phyloP scores from a whole-genome alignment of 140 eudicot species.

The Stevia rebaudiana region DNA sequence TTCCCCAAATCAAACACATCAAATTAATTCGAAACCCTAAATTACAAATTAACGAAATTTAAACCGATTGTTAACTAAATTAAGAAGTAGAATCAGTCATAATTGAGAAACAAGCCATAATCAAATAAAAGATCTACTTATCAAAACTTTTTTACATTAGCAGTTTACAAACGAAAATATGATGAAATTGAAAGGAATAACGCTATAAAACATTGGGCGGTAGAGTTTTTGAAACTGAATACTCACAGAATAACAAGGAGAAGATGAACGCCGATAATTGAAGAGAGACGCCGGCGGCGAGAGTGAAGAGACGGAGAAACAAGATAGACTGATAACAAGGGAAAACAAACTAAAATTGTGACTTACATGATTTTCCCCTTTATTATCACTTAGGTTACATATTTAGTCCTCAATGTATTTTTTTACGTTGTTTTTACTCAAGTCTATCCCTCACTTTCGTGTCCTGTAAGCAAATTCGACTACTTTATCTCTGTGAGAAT shows the following conservation, averaged over 20 bases:
- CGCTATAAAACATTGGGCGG: not conserved
- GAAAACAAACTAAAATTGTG: not conserved
- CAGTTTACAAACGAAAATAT: not conserved
- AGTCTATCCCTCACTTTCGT: no score
- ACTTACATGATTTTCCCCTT: not conserved
- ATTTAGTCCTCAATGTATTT: not conserved
- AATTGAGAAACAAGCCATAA: no score
- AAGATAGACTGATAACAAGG: not conserved
- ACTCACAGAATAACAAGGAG: not conserved
- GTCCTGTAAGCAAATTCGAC: no score
- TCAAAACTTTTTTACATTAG: no score
- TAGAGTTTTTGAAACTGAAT: not conserved
- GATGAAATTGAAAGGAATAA: not conserved
- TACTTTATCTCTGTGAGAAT: no score
- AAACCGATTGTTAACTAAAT: not conserved
- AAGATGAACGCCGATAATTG: not conserved
- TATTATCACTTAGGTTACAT: not conserved
- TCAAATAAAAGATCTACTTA: no score
- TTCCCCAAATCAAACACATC: not conserved
- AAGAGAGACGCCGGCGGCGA: not conserved
- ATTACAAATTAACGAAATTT: not conserved
- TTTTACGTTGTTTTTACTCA: no score
- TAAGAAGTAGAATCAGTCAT: no score
- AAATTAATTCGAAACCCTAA: not conserved
- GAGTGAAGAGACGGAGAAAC: not conserved